Conservation (phyloP, 805 yeast genomes). For the Komagataella kurtzmanii region DNA sequence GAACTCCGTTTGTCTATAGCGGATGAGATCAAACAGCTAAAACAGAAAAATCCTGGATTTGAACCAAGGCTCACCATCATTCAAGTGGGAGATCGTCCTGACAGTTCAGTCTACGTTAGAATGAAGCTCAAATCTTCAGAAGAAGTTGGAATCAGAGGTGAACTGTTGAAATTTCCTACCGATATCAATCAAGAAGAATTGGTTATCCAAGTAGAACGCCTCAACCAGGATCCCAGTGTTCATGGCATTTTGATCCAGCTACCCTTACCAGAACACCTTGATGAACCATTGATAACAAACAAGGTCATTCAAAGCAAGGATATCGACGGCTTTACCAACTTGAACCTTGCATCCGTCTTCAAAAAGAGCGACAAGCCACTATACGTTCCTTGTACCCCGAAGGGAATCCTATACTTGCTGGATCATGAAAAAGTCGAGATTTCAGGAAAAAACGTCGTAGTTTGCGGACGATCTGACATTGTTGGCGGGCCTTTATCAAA, state of each 20-base stretch:
- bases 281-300: conserved; percentile 70
- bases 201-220: conserved; percentile 39
- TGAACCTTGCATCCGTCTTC: conserved; percentile 81
- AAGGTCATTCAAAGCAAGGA: conserved; percentile 77
- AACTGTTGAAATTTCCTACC: conserved; percentile 50
- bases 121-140: conserved; percentile 86
- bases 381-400: conserved; percentile 91
- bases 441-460: conserved; percentile 79
- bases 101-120: conserved; percentile 81
- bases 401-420: conserved; percentile 76
- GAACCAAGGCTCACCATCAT: conserved; percentile 69
- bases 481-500: conserved; percentile 92
- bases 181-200: conserved; percentile 45
- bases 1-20: conserved; percentile 37
- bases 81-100: conserved; percentile 86
- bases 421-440: conserved; percentile 53
- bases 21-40: conserved; percentile 31
- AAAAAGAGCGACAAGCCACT: conserved; percentile 75
- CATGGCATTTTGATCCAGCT: conserved; percentile 86
- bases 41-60: conserved; percentile 33
- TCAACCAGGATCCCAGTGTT: conserved; percentile 64
- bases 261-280: conserved; percentile 72
- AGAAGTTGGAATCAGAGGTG: conserved; percentile 67
- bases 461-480: conserved; percentile 88
- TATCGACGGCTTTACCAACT: conserved; percentile 89